phyloP scores from a whole-genome alignment of 257 asterid genomes.

The Fraxinus excelsior region DNA sequence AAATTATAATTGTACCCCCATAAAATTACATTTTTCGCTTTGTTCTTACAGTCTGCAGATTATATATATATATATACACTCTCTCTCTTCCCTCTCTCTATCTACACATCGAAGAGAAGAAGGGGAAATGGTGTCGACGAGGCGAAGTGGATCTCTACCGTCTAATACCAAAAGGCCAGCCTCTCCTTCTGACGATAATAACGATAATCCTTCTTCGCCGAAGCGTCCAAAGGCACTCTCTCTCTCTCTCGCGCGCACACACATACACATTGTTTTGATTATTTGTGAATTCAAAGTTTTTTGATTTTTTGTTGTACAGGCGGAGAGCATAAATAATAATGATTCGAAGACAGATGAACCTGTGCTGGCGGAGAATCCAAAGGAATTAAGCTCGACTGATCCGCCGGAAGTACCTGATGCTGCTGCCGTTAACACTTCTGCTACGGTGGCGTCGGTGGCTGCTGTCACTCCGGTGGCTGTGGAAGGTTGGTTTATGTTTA shows the following conservation, averaged over 20 bases:
- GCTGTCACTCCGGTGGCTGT: slow-evolving; percentile 39
- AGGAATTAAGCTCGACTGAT: slow-evolving; percentile 61
- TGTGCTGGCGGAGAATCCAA: slow-evolving; percentile 57
- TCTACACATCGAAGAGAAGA: slow-evolving; percentile 1
- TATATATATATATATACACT: not conserved
- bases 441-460: slow-evolving; percentile 1
- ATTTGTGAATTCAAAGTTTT: not conserved
- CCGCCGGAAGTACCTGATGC: slow-evolving; percentile 50
- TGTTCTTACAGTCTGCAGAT: not conserved
- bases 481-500: slow-evolving; percentile 36
- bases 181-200: slow-evolving; percentile 61
- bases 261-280: slow-evolving; percentile 22
- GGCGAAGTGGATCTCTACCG: slow-evolving; percentile 95
- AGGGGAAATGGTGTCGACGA: slow-evolving; percentile 82
- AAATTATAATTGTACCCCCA: not conserved
- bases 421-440: slow-evolving; percentile 28
- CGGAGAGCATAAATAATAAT: slow-evolving; percentile 41
- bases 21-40: not conserved
- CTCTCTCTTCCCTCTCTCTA: not conserved
- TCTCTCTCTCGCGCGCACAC: slow-evolving; percentile 25
- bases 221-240: slow-evolving; percentile 71
- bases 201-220: slow-evolving; percentile 62
- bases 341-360: slow-evolving; percentile 51
- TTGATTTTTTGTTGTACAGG: slow-evolving; percentile 33
- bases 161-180: slow-evolving; percentile 72